Evolutionary conservation across 768 basidiomycete genomes (phyloP), one percentile per base, ranked within the genome.

Genomic region (Termitomyces sp.): DNA sequence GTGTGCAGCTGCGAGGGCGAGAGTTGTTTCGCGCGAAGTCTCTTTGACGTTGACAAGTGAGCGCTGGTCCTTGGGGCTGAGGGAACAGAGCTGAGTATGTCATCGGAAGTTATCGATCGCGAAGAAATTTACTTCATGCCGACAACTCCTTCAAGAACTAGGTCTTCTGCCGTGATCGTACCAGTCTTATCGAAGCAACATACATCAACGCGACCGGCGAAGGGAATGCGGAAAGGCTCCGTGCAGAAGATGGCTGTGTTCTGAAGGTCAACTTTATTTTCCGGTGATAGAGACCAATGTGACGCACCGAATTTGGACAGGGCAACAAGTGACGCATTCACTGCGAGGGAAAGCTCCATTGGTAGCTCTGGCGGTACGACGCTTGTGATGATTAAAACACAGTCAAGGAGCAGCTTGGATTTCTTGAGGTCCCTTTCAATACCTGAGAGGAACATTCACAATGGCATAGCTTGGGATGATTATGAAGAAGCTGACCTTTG

Each of bases 131-230:
- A 98, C 95, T 93, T 83, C 45, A 97, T 81, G 53, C 95, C 97
- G 27, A 83, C 92, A 42, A 99, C 83, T 54, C 97, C 97, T 69
- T 99, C 95, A 1, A 98, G 80, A 8, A 98, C 94, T 13, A 98
- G 76, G 69, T 95, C 89, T 71, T 98, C 95, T 0, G 93, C 93
- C 0, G 97, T 99, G 64, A 99, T 98, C 0, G 97, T 98, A 24
- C 96, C 97, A 0, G 97, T 99, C 81, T 99, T 99, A 74, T 99
- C 97, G 65, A 99, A 98, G 73, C 97, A 98, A 73, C 97, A 99
- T 16, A 98, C 89, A 65, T 99, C 97, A 2, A 98, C 95, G 22
- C 94, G 84, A 5, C 97, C 97, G 5, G 97, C 97, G 60, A 79
- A 91, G 0, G 97, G 95, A 60, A 98, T 99, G 22, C 97, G 86